Evolutionary conservation across 495 filamentous ascomycete species (phyloP).

Genomic region (Elasticomyces elasticus): DNA sequence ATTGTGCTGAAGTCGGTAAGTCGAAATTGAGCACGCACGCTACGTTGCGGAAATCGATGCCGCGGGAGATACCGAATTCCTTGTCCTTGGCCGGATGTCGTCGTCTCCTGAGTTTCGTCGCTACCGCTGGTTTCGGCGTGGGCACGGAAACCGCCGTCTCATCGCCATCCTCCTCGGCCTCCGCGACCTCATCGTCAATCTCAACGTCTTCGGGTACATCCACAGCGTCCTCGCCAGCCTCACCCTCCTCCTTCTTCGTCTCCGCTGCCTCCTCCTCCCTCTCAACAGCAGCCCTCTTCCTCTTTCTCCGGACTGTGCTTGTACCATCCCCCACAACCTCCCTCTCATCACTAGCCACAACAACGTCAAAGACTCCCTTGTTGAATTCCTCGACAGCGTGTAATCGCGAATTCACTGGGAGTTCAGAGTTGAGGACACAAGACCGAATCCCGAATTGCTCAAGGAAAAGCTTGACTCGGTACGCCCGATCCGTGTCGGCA

Average conservation of each 20-base stretch:
- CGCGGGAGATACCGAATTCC: slow-evolving; percentile 86
- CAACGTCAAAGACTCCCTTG: slow-evolving; percentile 88
- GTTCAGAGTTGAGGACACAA: slow-evolving; percentile 88
- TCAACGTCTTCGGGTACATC: no score
- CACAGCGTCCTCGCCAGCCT: no score
- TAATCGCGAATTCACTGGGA: slow-evolving; percentile 83
- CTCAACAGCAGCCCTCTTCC: slow-evolving; percentile 8
- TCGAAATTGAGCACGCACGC: slow-evolving; percentile 96
- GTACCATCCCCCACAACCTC: slow-evolving; percentile 61
- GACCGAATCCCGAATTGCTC: slow-evolving; percentile 93
- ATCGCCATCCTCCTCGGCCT: neutral
- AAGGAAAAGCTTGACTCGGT: slow-evolving; percentile 87
- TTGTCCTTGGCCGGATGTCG: slow-evolving; percentile 43
- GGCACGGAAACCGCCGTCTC: neutral
- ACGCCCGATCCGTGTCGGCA: slow-evolving; percentile 82
- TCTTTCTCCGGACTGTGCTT: slow-evolving; percentile 14
- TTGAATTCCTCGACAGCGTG: slow-evolving; percentile 98
- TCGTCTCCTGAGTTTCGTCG: neutral
- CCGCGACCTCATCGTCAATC: no score
- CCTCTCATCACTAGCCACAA: slow-evolving; percentile 90
- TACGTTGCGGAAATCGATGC: slow-evolving; percentile 94
- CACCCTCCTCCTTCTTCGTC: slow-evolving; percentile 7
- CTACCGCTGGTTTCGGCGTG: no score
- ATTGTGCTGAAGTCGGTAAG: slow-evolving; percentile 75
- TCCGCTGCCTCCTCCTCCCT: slow-evolving; percentile 4